Evolutionary conservation across 345 rosid species (phyloP), one percentile per base, ranked within the genome.

Genomic region (Zanthoxylum bungeanum): DNA sequence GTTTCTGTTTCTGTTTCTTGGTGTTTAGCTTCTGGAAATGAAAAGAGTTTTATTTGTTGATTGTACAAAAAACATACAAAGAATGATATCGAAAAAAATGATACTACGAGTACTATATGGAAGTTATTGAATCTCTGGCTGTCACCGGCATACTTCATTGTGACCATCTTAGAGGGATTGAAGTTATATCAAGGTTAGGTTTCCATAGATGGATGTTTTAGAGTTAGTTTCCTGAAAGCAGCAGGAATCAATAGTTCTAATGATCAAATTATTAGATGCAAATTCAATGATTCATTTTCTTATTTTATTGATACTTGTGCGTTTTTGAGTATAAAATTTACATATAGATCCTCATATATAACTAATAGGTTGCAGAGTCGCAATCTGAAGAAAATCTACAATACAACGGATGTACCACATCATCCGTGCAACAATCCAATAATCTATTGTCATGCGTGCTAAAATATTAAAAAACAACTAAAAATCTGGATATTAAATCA

Each of bases 21-120:
- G 28, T 60, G 46, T 36, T 61, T 5, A 4, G 82, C 52, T 73
- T 80, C 88, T 63, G 62, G 70, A 71, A 78, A 78, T 21, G 69
- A 55, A 25, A 51, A 67, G 74, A 55, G 37, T 55, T 69, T 63
- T 66, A 56, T 76, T 16, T 83, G 73, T 71, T 71, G 85, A 44
- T 74, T 79, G 81, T 84, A 82, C 55, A 79, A 56, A 68, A 74
- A 79, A 47, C 74, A 74, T 63, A 89, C 92, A 22, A 88, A 87
- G 16, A 89, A 76, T 55, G 87, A 74, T 0, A 85, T 30, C 0
- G 88, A 82, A 76, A 76, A 80, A 70, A 79, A 4, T 28, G 74
- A 14, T 37, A 57, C 49, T 3, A 76, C 76, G 46, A 81, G 58
- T 36, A 75, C 78, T 7, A 80, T 76, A 10, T 85, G 75, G 71